Conservation (phyloP, 345 rosid genomes). For the Ricinus communis region DNA sequence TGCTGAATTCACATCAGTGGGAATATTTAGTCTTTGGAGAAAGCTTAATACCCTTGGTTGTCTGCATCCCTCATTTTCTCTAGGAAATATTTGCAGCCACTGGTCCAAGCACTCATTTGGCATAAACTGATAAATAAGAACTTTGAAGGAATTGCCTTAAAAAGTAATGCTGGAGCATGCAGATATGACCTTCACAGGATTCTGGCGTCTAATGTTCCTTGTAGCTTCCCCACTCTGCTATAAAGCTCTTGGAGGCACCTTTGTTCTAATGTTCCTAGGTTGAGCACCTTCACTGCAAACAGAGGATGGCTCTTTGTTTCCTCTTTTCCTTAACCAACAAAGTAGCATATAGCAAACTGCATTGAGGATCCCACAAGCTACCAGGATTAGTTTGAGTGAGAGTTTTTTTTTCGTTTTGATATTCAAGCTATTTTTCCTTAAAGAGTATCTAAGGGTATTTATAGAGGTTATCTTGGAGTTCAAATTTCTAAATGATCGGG, state of each 20-base stretch:
- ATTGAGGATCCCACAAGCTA: not conserved
- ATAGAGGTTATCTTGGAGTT: too few species aligned
- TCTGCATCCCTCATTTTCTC: not conserved
- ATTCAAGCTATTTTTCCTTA: too few species aligned
- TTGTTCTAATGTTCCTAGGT: not conserved
- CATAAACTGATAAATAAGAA: not conserved
- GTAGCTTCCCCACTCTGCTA: not conserved
- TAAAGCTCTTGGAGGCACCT: slow-evolving; percentile 5
- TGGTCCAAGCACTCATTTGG: not conserved
- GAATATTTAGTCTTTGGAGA: slow-evolving; percentile 20
- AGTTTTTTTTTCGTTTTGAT: slow-evolving; percentile 6
- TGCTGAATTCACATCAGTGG: slow-evolving; percentile 21
- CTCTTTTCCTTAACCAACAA: slow-evolving; percentile 4
- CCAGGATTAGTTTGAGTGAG: not conserved
- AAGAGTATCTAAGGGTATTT: too few species aligned
- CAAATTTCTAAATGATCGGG: too few species aligned
- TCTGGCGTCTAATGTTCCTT: not conserved
- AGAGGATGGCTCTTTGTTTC: slow-evolving; percentile 1
- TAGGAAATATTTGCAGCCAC: not conserved
- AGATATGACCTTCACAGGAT: not conserved
- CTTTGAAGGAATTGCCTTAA: not conserved
- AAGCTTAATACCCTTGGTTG: slow-evolving; percentile 12
- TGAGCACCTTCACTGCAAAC: not conserved
- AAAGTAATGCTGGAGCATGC: not conserved
- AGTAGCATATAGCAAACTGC: not conserved